A percentile compares a stretch with the other conserved stretches of the same genome.
These are phyloP conservation scores for Talaromyces marneffei DNA, from an alignment of 2,329 filamentous ascomycete species.

Conservation along the genomic window DNA sequence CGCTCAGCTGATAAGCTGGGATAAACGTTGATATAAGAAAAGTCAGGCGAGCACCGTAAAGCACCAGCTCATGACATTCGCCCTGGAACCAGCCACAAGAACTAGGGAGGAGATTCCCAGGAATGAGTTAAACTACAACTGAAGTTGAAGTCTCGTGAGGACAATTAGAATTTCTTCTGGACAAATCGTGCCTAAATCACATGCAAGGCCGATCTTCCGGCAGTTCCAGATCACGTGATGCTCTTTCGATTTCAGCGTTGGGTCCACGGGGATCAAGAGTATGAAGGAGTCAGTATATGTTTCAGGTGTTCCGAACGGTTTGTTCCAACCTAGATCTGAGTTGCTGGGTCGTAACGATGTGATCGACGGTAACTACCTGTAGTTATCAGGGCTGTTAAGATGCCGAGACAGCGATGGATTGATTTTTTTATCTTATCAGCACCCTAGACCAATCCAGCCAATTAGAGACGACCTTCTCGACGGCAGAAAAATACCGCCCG, in stretches of 20 bases:
- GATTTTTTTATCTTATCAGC: constrained; percentile 15
- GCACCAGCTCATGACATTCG: constrained; percentile 5
- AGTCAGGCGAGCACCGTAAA: neutral
- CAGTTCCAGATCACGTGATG: constrained; percentile 9
- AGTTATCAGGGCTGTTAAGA: neutral
- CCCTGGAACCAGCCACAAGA: neutral
- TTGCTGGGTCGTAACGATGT: neutral
- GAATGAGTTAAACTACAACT: neutral
- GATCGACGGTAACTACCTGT: neutral
- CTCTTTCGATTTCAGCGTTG: neutral
- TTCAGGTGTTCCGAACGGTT: too few relatives aligned
- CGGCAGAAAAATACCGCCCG: constrained; percentile 14
- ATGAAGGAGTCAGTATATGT: neutral
- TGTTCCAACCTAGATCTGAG: neutral
- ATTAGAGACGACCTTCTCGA: neutral
- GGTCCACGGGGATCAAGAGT: too few relatives aligned
- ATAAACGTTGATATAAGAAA: neutral
- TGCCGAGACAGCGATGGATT: neutral
- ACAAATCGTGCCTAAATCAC: constrained; percentile 4
- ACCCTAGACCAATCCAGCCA: neutral
- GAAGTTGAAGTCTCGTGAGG: neutral
- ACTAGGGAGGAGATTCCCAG: neutral
- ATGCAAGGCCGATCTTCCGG: constrained; percentile 8
- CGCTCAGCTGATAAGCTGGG: constrained; percentile 1
- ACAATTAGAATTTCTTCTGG: neutral